These are phyloP conservation scores for Globisporangium irregulare DNA, from an alignment of 352 stramenopile genomes.

Conservation along the genomic window DNA sequence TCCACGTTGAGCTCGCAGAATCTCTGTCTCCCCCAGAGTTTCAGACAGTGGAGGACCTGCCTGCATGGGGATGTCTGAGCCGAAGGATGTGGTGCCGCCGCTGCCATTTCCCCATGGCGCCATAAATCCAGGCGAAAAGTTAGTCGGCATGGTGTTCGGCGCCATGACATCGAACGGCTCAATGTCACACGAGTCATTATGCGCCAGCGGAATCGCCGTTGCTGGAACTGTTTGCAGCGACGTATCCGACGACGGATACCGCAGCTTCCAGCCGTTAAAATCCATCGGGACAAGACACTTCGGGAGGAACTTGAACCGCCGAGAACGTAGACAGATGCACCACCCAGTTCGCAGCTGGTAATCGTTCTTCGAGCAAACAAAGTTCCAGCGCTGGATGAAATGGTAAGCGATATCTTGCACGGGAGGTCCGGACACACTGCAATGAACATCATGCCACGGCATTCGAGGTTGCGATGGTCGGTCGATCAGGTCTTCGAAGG, in stretches of 20 bases:
- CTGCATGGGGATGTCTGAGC: constrained; percentile 17
- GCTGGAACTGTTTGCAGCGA: constrained; percentile 29
- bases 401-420: constrained; percentile 87
- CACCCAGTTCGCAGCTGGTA: constrained; percentile 83
- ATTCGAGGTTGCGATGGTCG: constrained; percentile 73
- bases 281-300: constrained; percentile 87
- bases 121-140: constrained; percentile 15
- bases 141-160: constrained; percentile 11
- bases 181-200: constrained; percentile 52
- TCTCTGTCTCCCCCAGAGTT: constrained; percentile 43
- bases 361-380: constrained; percentile 86
- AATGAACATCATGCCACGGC: constrained; percentile 90
- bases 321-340: constrained; percentile 84
- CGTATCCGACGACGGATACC: constrained; percentile 65
- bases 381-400: constrained; percentile 93
- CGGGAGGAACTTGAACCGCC: constrained; percentile 79
- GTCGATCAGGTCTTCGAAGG: constrained; percentile 84
- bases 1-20: constrained; percentile 58
- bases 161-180: constrained; percentile 24
- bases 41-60: constrained; percentile 19
- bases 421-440: constrained; percentile 70
- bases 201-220: constrained; percentile 44
- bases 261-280: constrained; percentile 78
- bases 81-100: constrained; percentile 7
- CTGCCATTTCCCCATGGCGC: constrained; percentile 15